Evolutionary conservation across 495 filamentous ascomycete species (phyloP).

Genomic region (Achaetomiella virescens): DNA sequence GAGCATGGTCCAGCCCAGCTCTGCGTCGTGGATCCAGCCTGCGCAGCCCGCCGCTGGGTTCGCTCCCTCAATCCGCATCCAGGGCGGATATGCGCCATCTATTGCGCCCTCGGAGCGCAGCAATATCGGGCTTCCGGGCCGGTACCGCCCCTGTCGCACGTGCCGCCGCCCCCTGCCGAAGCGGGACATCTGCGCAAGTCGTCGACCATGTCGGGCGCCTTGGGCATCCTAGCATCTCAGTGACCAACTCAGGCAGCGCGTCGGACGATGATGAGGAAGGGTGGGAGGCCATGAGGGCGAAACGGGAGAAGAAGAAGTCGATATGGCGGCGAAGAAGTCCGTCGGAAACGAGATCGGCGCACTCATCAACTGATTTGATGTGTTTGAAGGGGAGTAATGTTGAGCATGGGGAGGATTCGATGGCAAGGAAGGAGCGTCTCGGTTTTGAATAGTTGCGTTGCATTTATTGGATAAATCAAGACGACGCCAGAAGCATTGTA

Average conservation of each 20-base stretch:
- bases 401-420: neutral
- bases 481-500: conserved; percentile 5
- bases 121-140: conserved; percentile 79
- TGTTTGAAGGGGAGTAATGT: neutral
- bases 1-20: conserved; percentile 74
- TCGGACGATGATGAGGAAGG: conserved; percentile 70
- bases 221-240: conserved; percentile 18
- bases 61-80: conserved; percentile 42
- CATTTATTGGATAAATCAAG: neutral
- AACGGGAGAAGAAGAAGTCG: conserved; percentile 71
- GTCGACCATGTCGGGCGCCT: conserved; percentile 48
- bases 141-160: conserved; percentile 83
- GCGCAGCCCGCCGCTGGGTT: conserved; percentile 31
- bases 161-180: conserved; percentile 23
- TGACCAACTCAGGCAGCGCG: conserved; percentile 27
- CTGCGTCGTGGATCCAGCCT: conserved; percentile 45
- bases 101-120: conserved; percentile 94
- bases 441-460: neutral
- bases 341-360: conserved; percentile 36
- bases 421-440: neutral
- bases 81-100: conserved; percentile 50
- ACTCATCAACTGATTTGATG: conserved; percentile 31
- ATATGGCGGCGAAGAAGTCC: conserved; percentile 64
- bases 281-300: conserved; percentile 82
- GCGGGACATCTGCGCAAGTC: conserved; percentile 37